Evolutionary conservation across 495 filamentous ascomycete genomes (phyloP).

Genomic region (Letharia lupina): DNA sequence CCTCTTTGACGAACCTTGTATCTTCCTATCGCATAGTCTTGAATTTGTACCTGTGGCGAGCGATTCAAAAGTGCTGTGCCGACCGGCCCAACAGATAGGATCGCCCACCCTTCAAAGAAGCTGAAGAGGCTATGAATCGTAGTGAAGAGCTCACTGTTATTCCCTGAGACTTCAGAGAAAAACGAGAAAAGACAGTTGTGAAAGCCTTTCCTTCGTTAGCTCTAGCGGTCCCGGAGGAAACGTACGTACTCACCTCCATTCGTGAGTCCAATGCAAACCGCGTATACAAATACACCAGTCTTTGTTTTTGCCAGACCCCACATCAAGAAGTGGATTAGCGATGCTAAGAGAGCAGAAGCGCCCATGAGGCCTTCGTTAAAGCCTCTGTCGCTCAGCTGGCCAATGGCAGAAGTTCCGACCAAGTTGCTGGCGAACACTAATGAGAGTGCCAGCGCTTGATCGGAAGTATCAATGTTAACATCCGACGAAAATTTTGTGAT

Average conservation of each 20-base stretch:
- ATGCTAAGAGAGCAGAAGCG: slow-evolving; percentile 10
- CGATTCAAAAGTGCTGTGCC: slow-evolving; percentile 13
- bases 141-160: slow-evolving; percentile 17
- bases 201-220: slow-evolving; percentile 7
- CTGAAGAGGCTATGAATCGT: slow-evolving; percentile 19
- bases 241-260: slow-evolving; percentile 3
- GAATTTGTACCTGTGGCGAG: slow-evolving; percentile 4
- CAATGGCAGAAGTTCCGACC: slow-evolving; percentile 15
- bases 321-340: slow-evolving; percentile 15
- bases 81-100: slow-evolving; percentile 18
- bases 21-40: slow-evolving; percentile 16
- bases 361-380: slow-evolving; percentile 13
- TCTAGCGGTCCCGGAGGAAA: not conserved
- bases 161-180: slow-evolving; percentile 17
- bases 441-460: slow-evolving; percentile 19
- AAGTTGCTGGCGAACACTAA: slow-evolving; percentile 13
- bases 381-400: slow-evolving; percentile 15
- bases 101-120: slow-evolving; percentile 17
- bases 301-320: slow-evolving; percentile 16
- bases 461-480: slow-evolving; percentile 10
- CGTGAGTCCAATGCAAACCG: slow-evolving; percentile 8
- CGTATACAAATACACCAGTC: not conserved
- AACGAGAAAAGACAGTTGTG: slow-evolving; percentile 15
- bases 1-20: slow-evolving; percentile 6
- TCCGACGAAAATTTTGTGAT: slow-evolving; percentile 18